Evolutionary conservation across 192 early-diverging fungal species (phyloP).

Genomic region (Backusella tuberculispora): DNA sequence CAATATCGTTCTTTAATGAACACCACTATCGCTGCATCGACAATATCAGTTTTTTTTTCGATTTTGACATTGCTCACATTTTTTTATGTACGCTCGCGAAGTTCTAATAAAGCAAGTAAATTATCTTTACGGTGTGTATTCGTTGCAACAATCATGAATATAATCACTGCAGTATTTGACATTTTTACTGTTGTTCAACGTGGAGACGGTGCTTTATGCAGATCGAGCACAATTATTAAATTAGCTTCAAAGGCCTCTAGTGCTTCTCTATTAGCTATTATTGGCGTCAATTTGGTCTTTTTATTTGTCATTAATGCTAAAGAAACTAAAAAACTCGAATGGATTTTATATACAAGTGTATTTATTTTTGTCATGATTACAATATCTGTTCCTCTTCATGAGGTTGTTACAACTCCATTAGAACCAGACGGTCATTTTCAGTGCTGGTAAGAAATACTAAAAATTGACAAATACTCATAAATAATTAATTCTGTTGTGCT

Average conservation of each 20-base stretch:
- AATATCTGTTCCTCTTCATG: background rate
- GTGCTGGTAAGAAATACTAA: background rate
- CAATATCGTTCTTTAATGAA: conserved; percentile 3
- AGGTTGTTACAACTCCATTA: background rate
- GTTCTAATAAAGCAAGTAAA: conserved; percentile 2
- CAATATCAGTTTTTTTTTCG: background rate
- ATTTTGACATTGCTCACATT: background rate
- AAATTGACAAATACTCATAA: too few relatives aligned
- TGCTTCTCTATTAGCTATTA: background rate
- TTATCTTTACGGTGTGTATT: conserved; percentile 1
- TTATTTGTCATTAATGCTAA: background rate
- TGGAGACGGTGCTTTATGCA: background rate
- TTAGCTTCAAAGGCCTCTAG: background rate
- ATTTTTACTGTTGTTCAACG: background rate
- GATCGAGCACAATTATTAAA: background rate
- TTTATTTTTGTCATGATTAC: background rate
- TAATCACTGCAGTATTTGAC: background rate
- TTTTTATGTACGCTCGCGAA: conserved; percentile 5
- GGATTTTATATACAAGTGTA: background rate
- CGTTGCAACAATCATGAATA: background rate
- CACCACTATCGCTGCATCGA: background rate
- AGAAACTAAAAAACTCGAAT: background rate
- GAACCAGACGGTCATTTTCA: background rate
- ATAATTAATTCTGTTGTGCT: too few relatives aligned
- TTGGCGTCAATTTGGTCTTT: background rate